A percentile compares a stretch with the other conserved stretches of the same genome.
Evolutionary conservation across 441 rosid species (phyloP).

Genomic region (Gossypium davidsonii): DNA sequence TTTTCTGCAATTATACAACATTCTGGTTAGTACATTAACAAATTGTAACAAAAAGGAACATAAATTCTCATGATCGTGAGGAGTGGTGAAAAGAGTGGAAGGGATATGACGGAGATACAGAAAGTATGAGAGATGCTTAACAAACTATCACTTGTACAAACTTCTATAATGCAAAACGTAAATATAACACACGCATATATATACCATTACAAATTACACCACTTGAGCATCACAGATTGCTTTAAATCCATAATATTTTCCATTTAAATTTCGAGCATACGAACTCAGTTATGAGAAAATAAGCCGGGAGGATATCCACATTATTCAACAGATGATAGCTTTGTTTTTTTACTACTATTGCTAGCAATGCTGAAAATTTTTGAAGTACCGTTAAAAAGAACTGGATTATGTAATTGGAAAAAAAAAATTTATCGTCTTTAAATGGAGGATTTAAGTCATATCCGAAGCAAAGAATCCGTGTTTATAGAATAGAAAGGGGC

Average conservation of each 20-base stretch:
- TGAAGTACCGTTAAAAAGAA: background rate
- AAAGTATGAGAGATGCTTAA: too few relatives aligned
- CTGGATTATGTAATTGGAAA: background rate
- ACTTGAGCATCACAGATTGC: too few relatives aligned
- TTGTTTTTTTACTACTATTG: background rate
- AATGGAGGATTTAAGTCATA: background rate
- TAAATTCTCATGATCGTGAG: background rate
- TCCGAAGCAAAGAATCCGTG: background rate
- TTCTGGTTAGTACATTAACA: background rate
- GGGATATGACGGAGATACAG: too few relatives aligned
- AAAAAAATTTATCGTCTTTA: background rate
- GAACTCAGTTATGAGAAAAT: background rate
- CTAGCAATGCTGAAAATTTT: background rate
- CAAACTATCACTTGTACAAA: background rate
- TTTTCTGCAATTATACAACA: conserved; percentile 50
- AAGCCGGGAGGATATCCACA: background rate
- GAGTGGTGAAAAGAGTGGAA: too few relatives aligned
- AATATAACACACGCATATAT: background rate
- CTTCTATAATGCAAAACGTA: background rate
- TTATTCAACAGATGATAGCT: background rate
- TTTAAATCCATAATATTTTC: background rate
- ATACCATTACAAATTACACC: background rate
- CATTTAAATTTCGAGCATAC: background rate
- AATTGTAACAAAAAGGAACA: background rate
- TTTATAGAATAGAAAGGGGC: background rate